Conservation (phyloP, 1,284 basidiomycete species). For the Takashimella koratensis region DNA sequence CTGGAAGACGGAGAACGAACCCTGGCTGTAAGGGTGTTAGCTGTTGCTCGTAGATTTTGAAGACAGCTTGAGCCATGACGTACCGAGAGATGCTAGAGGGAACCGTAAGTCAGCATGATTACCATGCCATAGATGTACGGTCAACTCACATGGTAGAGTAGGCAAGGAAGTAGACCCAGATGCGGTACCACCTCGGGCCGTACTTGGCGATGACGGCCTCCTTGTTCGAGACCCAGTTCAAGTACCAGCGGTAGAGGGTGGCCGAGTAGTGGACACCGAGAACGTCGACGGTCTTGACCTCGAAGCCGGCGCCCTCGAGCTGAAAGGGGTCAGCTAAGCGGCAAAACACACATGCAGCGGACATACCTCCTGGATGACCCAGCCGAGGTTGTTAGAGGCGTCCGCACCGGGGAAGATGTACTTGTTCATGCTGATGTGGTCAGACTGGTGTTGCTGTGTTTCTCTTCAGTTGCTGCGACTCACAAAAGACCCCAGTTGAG, state of each 20-base stretch:
- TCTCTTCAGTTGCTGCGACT: conserved; percentile 47
- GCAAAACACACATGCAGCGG: background rate
- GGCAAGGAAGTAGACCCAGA: conserved; percentile 88
- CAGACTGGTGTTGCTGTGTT: background rate
- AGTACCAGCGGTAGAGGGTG: conserved; percentile 90
- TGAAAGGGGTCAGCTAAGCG: conserved; percentile 21
- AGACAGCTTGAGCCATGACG: conserved; percentile 6
- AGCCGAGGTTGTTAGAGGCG: conserved; percentile 88
- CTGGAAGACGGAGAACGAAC: conserved; percentile 85
- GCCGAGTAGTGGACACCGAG: conserved; percentile 97
- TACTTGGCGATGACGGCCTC: conserved; percentile 84
- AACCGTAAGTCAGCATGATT: no score
- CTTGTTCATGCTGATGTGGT: conserved; percentile 77
- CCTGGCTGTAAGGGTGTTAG: conserved; percentile 59
- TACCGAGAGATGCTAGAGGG: conserved; percentile 12
- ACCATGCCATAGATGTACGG: background rate
- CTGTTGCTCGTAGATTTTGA: background rate
- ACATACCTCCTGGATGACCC: conserved; percentile 76
- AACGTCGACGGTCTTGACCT: conserved; percentile 94
- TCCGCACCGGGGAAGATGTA: conserved; percentile 98
- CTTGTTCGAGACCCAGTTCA: conserved; percentile 89
- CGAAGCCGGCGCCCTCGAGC: conserved; percentile 86
- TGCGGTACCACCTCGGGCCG: conserved; percentile 83
- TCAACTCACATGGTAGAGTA: conserved; percentile 60
- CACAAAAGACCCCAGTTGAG: conserved; percentile 73